Evolutionary conservation across 2,329 filamentous ascomycete species (phyloP).

Genomic region (Aspergillus eucalypticola): DNA sequence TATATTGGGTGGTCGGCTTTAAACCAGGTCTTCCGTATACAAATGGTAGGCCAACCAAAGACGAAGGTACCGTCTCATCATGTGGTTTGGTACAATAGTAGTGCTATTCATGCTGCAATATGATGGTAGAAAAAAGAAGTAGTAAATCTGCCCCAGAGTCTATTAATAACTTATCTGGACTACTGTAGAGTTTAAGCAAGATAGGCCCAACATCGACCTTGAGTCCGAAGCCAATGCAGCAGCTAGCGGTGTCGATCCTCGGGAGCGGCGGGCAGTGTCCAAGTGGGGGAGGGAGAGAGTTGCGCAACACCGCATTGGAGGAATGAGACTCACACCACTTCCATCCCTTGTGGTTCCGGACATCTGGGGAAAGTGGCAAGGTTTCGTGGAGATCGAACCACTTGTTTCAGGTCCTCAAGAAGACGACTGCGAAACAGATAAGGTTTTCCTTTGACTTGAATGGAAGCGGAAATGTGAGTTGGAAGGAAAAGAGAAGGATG

Average conservation of each 20-base stretch:
- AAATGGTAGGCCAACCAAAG: neutral
- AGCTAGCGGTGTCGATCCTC: slow-evolving; percentile 8
- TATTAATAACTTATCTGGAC: slow-evolving; percentile 3
- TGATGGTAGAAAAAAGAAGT: neutral
- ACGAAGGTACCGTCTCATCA: too few species aligned
- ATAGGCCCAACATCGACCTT: neutral
- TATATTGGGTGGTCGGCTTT: too few species aligned
- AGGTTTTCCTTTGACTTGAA: neutral
- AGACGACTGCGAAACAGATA: neutral
- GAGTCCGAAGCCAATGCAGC: slow-evolving; percentile 1
- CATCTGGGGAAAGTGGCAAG: slow-evolving; percentile 2
- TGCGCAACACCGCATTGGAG: neutral
- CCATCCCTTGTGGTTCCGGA: neutral
- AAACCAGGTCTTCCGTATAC: neutral
- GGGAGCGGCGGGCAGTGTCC: neutral
- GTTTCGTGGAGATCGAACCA: neutral
- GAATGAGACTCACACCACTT: neutral
- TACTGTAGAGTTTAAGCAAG: slow-evolving; percentile 11
- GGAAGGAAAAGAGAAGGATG: too few species aligned
- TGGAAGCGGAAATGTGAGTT: neutral
- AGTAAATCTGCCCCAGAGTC: neutral
- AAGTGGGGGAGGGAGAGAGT: neutral
- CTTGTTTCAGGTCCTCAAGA: neutral
- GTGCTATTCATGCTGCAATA: neutral
- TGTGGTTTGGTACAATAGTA: too few species aligned